These are phyloP conservation scores for Cercospora citrullina DNA, from an alignment of 2,329 filamentous ascomycete genomes.

Conservation along the genomic window DNA sequence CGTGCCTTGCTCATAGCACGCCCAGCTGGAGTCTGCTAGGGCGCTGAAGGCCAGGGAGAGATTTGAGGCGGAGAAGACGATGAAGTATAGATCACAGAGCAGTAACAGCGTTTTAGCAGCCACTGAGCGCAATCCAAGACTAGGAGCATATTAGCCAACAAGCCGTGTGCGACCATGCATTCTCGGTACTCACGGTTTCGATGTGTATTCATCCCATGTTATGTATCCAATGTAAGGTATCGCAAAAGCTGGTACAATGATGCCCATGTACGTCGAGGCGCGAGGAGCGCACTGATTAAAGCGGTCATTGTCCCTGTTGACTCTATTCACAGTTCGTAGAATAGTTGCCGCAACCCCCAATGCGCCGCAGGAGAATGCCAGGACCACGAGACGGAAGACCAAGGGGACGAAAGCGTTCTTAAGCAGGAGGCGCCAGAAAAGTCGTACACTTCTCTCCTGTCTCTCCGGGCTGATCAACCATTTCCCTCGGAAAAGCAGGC, in stretches of 20 bases:
- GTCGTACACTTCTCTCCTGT: constrained; percentile 36
- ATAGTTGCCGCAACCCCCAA: constrained; percentile 77
- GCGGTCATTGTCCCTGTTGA: constrained; percentile 37
- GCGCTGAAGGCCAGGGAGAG: constrained; percentile 85
- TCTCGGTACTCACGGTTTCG: constrained; percentile 62
- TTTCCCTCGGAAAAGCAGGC: constrained; percentile 34
- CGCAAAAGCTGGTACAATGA: constrained; percentile 84
- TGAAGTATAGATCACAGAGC: constrained; percentile 90
- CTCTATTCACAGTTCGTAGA: constrained; percentile 52
- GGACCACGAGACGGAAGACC: constrained; percentile 76
- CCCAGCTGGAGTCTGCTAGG: constrained; percentile 63
- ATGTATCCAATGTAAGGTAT: constrained; percentile 91
- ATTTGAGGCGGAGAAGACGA: constrained; percentile 95
- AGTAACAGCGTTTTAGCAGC: constrained; percentile 86
- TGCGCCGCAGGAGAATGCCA: constrained; percentile 78
- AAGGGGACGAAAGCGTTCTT: constrained; percentile 84
- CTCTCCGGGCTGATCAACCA: constrained; percentile 48
- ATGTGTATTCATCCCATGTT: constrained; percentile 94
- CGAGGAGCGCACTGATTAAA: constrained; percentile 45
- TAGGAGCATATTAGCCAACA: constrained; percentile 24
- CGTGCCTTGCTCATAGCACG: constrained; percentile 40
- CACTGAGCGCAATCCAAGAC: constrained; percentile 75
- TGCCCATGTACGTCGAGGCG: constrained; percentile 78
- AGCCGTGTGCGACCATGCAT: not conserved
- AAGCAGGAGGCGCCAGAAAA: constrained; percentile 61